Conservation (phyloP, 495 filamentous ascomycete genomes). For the Daldinia concentrica region DNA sequence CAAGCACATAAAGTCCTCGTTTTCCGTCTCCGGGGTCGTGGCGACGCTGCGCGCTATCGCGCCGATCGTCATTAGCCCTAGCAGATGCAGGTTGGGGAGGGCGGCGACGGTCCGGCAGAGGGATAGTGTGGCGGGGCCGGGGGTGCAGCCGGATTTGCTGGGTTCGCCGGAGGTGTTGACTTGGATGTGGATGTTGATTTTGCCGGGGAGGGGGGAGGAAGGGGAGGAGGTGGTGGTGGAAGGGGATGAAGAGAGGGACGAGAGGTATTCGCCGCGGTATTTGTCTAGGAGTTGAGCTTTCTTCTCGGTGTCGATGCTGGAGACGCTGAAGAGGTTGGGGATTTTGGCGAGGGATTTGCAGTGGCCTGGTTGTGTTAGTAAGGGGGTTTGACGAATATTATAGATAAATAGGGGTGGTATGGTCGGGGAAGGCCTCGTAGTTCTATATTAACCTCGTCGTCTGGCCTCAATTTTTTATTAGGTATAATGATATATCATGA, state of each 20-base stretch:
- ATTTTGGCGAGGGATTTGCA: constrained; percentile 87
- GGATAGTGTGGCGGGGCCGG: constrained; percentile 62
- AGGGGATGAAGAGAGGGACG: constrained; percentile 34
- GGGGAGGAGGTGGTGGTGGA: not conserved
- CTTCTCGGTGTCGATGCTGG: constrained; percentile 85
- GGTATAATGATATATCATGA: too few species aligned
- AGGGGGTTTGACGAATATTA: too few species aligned
- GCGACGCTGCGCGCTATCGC: constrained; percentile 84
- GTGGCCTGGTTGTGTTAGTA: constrained; percentile 67
- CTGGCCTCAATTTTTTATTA: too few species aligned
- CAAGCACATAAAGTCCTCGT: constrained; percentile 85
- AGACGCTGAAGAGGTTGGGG: constrained; percentile 91
- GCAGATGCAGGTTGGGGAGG: constrained; percentile 77
- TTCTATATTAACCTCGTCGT: too few species aligned
- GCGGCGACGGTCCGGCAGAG: constrained; percentile 70
- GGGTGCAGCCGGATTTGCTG: constrained; percentile 82
- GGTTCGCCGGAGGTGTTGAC: constrained; percentile 93
- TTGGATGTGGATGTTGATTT: constrained; percentile 84
- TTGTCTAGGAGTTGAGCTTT: constrained; percentile 86
- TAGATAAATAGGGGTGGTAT: not conserved
- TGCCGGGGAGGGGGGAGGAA: constrained; percentile 41
- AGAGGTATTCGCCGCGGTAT: constrained; percentile 68
- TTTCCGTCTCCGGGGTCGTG: constrained; percentile 73
- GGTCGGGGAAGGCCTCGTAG: too few species aligned
- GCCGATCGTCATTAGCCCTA: constrained; percentile 96